Evolutionary conservation across 495 filamentous ascomycete genomes (phyloP).

Genomic region (Jackrogersella multiformis): DNA sequence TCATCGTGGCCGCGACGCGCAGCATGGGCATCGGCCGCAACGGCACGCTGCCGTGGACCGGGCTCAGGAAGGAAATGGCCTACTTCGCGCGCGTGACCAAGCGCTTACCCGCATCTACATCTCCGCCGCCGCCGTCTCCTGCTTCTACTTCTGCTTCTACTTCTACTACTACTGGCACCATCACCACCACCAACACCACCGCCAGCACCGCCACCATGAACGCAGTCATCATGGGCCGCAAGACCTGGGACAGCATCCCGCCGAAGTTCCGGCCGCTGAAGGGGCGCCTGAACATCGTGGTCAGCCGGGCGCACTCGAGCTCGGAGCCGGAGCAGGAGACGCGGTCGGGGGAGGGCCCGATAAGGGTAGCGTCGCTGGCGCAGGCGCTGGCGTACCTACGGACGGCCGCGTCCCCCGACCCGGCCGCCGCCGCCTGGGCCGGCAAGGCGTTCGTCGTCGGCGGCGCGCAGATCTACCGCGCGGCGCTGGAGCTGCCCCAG

Average conservation of each 20-base stretch:
- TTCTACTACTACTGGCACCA: no score
- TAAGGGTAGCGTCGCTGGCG: constrained; percentile 61
- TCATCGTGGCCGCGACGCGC: constrained; percentile 79
- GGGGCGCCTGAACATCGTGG: constrained; percentile 78
- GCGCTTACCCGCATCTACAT: constrained; percentile 50
- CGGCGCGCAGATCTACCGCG: constrained; percentile 82
- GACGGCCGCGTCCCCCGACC: constrained; percentile 21
- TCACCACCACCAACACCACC: constrained; percentile 6
- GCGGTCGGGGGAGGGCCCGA: constrained; percentile 21
- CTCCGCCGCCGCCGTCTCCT: no score
- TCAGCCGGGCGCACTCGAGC: constrained; percentile 61
- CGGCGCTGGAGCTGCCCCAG: constrained; percentile 64
- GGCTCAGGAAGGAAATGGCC: constrained; percentile 86
- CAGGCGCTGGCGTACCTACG: constrained; percentile 62
- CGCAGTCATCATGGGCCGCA: constrained; percentile 95
- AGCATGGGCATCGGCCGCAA: constrained; percentile 86
- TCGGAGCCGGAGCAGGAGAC: neutral
- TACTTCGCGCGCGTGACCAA: constrained; percentile 94
- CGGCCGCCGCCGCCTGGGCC: neutral
- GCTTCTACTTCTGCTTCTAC: no score
- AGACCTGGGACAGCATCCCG: constrained; percentile 92
- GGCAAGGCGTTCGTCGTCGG: constrained; percentile 85
- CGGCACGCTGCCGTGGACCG: constrained; percentile 87
- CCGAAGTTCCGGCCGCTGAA: constrained; percentile 77
- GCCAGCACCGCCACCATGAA: constrained; percentile 58